These are phyloP conservation scores for Helichrysum umbraculigerum DNA, from an alignment of 129 eudicot genomes.

Conservation along the genomic window DNA sequence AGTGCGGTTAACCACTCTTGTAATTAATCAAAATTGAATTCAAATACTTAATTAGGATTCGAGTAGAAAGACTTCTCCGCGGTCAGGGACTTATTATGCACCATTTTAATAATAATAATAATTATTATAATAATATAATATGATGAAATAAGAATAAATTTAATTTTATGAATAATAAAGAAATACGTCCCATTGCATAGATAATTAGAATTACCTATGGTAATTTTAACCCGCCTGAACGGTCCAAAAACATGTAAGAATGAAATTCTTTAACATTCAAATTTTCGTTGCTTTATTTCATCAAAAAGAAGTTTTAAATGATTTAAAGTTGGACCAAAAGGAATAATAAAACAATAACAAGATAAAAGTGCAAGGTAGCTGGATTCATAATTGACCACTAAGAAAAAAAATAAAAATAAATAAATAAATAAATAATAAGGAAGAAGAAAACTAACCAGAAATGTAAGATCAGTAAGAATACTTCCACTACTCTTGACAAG, in stretches of 20 bases:
- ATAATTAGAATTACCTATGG: no score
- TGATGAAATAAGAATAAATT: no score
- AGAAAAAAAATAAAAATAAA: neutral
- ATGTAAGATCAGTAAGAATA: conserved; percentile 48
- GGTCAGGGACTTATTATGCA: no score
- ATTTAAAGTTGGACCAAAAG: neutral
- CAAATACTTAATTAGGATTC: neutral
- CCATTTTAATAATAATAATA: no score
- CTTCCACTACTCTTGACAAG: conserved; percentile 33
- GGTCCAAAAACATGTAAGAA: neutral
- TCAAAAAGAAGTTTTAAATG: neutral
- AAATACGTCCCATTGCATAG: no score
- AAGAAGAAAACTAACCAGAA: conserved; percentile 46
- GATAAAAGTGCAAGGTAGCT: conserved; percentile 27
- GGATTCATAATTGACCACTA: conserved; percentile 30
- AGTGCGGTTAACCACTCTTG: no score
- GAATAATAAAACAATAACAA: neutral
- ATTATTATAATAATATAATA: no score
- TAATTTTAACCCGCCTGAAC: neutral
- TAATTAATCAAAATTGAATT: neutral
- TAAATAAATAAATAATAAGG: neutral
- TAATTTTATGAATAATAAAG: no score
- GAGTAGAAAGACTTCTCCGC: no score
- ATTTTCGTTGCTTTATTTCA: neutral
- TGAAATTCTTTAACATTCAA: neutral